A percentile compares a stretch with the other conserved stretches of the same genome.
These are phyloP conservation scores for Sutorius australiensis DNA, from an alignment of 768 basidiomycete species.

Conservation along the genomic window DNA sequence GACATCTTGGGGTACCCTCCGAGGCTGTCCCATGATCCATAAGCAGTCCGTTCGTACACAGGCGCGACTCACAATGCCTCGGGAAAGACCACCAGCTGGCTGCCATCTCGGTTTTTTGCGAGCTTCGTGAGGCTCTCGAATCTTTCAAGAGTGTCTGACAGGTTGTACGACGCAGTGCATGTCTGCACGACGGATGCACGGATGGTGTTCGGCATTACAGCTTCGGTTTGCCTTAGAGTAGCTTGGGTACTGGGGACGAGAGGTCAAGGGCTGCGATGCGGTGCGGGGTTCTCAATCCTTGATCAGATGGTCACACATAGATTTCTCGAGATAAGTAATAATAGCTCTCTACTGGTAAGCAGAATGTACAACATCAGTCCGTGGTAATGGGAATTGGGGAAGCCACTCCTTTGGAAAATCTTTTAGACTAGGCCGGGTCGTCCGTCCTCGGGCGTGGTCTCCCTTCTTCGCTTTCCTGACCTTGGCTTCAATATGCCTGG, in stretches of 20 bases:
- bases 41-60: not conserved
- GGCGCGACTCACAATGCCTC: conserved; percentile 48
- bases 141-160: conserved; percentile 46
- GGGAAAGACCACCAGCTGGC: conserved; percentile 52
- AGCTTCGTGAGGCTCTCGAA: conserved; percentile 43
- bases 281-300: not conserved
- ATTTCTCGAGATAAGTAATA: conserved; percentile 4
- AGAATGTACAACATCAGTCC: conserved; percentile 2
- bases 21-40: conserved; percentile 32
- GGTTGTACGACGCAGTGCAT: conserved; percentile 43
- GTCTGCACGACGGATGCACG: conserved; percentile 54
- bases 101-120: conserved; percentile 44
- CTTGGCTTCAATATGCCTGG: conserved; percentile 73
- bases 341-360: conserved; percentile 11
- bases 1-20: conserved; percentile 62
- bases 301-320: not conserved
- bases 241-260: not conserved
- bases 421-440: conserved; percentile 58
- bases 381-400: conserved; percentile 31
- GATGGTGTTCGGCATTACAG: conserved; percentile 31
- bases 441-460: conserved; percentile 57
- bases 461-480: conserved; percentile 69
- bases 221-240: not conserved
- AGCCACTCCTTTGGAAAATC: conserved; percentile 91
- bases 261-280: not conserved